These are phyloP conservation scores for Alternaria sp. DNA, from an alignment of 2,329 filamentous ascomycete genomes.

Conservation along the genomic window DNA sequence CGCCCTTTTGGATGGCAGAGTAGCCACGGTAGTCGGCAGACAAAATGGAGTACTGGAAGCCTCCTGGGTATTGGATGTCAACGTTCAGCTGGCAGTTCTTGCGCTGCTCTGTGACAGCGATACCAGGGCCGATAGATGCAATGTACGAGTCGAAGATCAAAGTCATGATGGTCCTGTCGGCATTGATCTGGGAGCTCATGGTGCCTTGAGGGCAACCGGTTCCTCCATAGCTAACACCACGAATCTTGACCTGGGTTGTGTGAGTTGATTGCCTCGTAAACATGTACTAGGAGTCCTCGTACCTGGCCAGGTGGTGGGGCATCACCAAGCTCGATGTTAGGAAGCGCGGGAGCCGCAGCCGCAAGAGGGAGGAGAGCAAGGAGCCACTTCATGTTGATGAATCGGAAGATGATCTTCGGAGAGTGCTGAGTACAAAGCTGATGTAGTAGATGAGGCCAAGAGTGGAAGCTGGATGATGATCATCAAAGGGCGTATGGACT, in stretches of 20 bases:
- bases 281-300: not conserved
- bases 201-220: constrained; percentile 58
- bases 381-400: constrained; percentile 51
- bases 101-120: constrained; percentile 55
- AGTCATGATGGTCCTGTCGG: constrained; percentile 58
- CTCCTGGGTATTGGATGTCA: constrained; percentile 60
- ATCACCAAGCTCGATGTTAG: constrained; percentile 32
- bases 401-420: constrained; percentile 21
- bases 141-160: constrained; percentile 63
- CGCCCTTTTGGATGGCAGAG: constrained; percentile 56
- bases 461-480: constrained; percentile 43
- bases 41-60: constrained; percentile 63
- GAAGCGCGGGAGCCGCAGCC: constrained; percentile 37
- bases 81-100: constrained; percentile 65
- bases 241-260: constrained; percentile 51
- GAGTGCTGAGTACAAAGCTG: constrained; percentile 24
- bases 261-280: constrained; percentile 19
- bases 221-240: constrained; percentile 57
- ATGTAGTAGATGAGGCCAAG: constrained; percentile 30
- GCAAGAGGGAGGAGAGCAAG: constrained; percentile 45
- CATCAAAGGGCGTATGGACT: constrained; percentile 33
- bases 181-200: constrained; percentile 54
- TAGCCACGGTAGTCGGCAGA: constrained; percentile 63
- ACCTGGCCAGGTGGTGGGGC: constrained; percentile 44
- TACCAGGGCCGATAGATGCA: constrained; percentile 58